Evolutionary conservation across 805 yeast species (phyloP).

Genomic region (Komagataella populi): DNA sequence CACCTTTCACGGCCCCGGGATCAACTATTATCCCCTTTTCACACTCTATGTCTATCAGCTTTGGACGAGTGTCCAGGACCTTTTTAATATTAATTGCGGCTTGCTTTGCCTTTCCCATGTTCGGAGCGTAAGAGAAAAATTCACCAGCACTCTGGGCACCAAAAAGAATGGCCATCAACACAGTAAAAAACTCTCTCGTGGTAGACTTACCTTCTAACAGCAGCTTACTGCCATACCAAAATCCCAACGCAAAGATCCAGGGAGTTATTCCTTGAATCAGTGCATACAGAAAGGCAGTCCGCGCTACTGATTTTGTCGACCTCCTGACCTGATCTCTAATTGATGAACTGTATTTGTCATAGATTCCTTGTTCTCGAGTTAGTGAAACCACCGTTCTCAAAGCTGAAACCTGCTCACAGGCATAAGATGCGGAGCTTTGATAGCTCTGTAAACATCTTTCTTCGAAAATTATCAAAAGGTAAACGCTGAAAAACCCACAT

Average conservation of each 20-base stretch:
- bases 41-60: background rate
- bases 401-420: background rate
- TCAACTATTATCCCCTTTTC: background rate
- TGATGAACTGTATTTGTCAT: background rate
- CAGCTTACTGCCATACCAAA: background rate
- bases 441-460: background rate
- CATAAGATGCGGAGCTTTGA: background rate
- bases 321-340: background rate
- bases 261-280: background rate
- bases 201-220: background rate
- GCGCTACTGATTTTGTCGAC: background rate
- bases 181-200: background rate
- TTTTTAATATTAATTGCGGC: background rate
- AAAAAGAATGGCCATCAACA: background rate
- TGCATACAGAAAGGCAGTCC: background rate
- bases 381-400: background rate
- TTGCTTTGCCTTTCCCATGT: background rate
- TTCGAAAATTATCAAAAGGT: background rate
- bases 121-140: background rate
- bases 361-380: background rate
- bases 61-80: background rate
- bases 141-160: background rate
- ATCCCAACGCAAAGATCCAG: background rate
- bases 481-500: background rate
- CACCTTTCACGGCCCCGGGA: constrained; percentile 24